Evolutionary conservation across 106 monocot genomes (phyloP), one percentile per base, ranked within the genome.

Genomic region (Cymbidium sinense): DNA sequence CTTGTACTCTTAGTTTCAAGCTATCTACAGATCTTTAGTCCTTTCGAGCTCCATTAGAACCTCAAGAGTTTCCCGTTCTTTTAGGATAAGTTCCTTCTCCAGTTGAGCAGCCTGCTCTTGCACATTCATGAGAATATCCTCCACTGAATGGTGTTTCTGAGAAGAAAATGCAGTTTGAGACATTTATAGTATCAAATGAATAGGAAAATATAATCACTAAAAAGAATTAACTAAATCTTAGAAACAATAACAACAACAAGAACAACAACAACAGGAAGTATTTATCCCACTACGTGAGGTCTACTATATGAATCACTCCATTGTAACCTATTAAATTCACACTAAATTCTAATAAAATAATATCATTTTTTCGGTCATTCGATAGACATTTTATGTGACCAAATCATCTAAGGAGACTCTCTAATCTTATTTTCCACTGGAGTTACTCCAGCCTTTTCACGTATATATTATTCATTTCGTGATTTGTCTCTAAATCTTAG

Each of bases 81-180:
- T 96, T 41, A 83, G 54, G n/a, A 89, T 84, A 37, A 96, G 91
- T 50, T 96, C 96, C 82, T 89, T 89, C 79, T 93, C 85, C 35
- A 96, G 75, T 64, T 91, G 83, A 64, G 81, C 80, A 50, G 96
- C 64, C 64, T 91, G 82, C 73, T 91, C 77, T 39, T 86, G 79
- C 19, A 88, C 73, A 37, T 31, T 78, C 12, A 76, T 70, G 70
- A 84, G 74, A 34, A 69, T 33, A 37, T 89, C 87, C 64, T 77
- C 86, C 43, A 39, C 54, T 70, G 43, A 74, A 44, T 43, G 74
- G 19, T 43, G 74, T 74, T 74, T 74, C 74, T 74, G 44, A 43
- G 41, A 74, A 74, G 10, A 74, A 47, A 13, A 31, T 2, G n/a
- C 31, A 33, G 2, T 67, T 33, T 67, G 31, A 67, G 33, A 67